A percentile compares a stretch with the other conserved stretches of the same genome.
Conservation (phyloP, 164 flowering plant genomes). For the Santalum album region DNA sequence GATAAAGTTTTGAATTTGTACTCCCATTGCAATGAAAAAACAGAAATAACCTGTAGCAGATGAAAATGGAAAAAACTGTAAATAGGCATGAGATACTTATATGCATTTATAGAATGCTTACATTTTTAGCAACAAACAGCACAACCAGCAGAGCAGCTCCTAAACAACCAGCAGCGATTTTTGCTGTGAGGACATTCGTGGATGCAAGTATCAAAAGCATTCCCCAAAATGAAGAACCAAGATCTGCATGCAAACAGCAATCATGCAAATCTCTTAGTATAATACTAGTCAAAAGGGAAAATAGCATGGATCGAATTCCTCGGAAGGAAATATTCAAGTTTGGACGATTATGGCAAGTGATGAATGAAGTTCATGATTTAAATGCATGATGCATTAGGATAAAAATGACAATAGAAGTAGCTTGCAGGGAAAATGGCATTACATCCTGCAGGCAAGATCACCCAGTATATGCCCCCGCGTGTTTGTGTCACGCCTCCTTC, state of each 20-base stretch:
- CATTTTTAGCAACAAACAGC: constrained; percentile 87
- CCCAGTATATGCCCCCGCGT: constrained; percentile 88
- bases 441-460: constrained; percentile 99
- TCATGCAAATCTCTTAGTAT: background rate
- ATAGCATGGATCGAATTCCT: background rate
- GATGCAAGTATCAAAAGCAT: constrained; percentile 90
- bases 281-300: background rate
- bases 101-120: constrained; percentile 33
- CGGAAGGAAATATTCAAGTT: background rate
- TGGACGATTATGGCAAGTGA: background rate
- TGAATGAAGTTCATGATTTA: background rate
- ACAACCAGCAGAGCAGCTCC: constrained; percentile 67
- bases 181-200: constrained; percentile 74
- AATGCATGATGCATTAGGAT: background rate
- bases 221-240: constrained; percentile 98
- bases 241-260: constrained; percentile 45
- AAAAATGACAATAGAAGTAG: background rate
- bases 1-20: background rate
- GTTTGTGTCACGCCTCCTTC: constrained; percentile 91
- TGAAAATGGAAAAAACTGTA: too few relatives aligned
- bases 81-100: too few relatives aligned
- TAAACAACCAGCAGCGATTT: constrained; percentile 90
- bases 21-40: too few relatives aligned
- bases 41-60: too few relatives aligned
- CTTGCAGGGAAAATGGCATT: constrained; percentile 16